A percentile compares a stretch with the other conserved stretches of the same genome.
phyloP scores from a whole-genome alignment of 345 rosid species.

The Bruguiera gymnorhiza region DNA sequence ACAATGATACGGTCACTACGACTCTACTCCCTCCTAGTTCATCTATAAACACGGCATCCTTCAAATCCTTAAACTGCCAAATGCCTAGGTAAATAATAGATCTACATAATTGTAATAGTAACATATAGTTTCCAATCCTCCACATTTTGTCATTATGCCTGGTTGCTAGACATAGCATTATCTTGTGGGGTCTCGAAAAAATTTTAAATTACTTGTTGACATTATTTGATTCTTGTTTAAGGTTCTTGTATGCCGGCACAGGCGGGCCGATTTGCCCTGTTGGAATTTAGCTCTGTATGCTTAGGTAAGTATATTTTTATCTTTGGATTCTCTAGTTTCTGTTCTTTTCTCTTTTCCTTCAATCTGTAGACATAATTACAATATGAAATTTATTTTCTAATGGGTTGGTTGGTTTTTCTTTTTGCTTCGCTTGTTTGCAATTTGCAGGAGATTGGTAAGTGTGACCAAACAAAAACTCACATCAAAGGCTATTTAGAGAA shows the following conservation, averaged over 20 bases:
- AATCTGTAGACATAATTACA: not conserved
- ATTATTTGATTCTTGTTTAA: constrained; percentile 11
- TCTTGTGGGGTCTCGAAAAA: too few species aligned
- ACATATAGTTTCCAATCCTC: not conserved
- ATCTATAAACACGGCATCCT: constrained; percentile 52
- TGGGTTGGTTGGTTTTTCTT: constrained; percentile 4
- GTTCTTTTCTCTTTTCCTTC: not conserved
- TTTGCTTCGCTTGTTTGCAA: constrained; percentile 4
- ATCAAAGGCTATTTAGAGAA: constrained; percentile 35
- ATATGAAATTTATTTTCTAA: not conserved
- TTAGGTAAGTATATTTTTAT: constrained; percentile 24
- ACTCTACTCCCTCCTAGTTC: constrained; percentile 35
- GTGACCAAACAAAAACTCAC: constrained; percentile 32
- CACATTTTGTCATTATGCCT: not conserved
- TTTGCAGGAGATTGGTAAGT: constrained; percentile 32
- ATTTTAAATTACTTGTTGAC: not conserved
- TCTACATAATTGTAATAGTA: not conserved
- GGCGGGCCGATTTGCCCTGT: constrained; percentile 83
- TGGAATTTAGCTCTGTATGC: constrained; percentile 53
- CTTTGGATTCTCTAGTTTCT: constrained; percentile 20
- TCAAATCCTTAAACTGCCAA: constrained; percentile 72
- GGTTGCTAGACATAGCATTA: too few species aligned
- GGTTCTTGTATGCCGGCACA: constrained; percentile 68
- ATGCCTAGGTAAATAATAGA: constrained; percentile 50
- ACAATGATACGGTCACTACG: constrained; percentile 36